Evolutionary conservation across 208 protist genomes (phyloP), one percentile per base, ranked within the genome.

Genomic region (Chromosphaera perkinsii): DNA sequence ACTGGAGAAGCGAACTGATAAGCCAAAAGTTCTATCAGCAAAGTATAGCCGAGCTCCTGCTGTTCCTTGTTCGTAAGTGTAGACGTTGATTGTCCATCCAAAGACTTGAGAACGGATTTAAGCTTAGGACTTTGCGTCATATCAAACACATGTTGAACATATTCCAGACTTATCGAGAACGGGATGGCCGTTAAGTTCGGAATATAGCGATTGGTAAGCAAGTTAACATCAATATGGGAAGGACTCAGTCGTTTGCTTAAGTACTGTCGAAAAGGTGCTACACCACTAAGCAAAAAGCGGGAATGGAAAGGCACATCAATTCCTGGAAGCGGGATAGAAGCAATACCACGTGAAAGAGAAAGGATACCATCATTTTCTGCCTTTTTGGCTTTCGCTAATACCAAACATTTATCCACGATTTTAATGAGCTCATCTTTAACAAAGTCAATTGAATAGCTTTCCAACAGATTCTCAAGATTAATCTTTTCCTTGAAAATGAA

Each of bases 291-390:
- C 27, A 89, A 65, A 39, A 86, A 77, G 12, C 31, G 37, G 9
- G 80, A 87, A 72, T 89, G 85, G 82, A 89, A 89, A 0, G 85
- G 85, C n/a, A 89, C 85, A 69, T 89, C 85, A 69, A 89, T 89
- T 43, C 84, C 83, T 3, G 74, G 71, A 3, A 89, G 81, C 37
- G 83, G 85, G 33, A 89, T 81, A 9, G 83, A 84, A 26, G 79
- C 81, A n/a, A 69, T 33, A 33, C 79, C 83, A 29, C 85, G 69
- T 39, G 45, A 33, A 24, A 87, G 65, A 35, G 31, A 22, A 12
- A 85, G n/a, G 9, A 20, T 9, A 14, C 31, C 45, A n/a, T 37
- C 47, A 2, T 20, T 32, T 22, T 37, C 20, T 2, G 12, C 2
- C 54, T 45, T 24, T 0, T 10, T 17, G 7, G 24, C 40, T 27